Evolutionary conservation across 495 filamentous ascomycete species (phyloP), one percentile per base, ranked within the genome.

Genomic region (Penicillium taxi): DNA sequence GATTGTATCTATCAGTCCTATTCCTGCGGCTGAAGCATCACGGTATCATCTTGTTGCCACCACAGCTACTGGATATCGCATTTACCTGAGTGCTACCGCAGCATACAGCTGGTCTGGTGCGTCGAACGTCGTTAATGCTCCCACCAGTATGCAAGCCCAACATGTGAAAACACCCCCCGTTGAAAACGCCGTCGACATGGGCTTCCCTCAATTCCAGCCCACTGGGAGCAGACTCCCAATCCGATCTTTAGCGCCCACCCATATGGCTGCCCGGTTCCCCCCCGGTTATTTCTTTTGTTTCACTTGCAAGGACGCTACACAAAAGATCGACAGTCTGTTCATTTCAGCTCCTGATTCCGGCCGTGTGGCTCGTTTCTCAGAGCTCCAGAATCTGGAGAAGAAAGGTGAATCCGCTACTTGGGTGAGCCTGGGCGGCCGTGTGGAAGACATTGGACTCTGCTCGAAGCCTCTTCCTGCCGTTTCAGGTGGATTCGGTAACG

Each of bases 141-240:
- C 93, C 3, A 90, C 82, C 32, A 96, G 86, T 63, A 96, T 99
- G 88, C 89, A 95, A 55, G 78, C 96, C 14, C 84, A 93, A 45
- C 88, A 90, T 49, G 80, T 96, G 55, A 93, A 89, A 49, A 94
- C 95, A 37, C 93, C 91, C 6, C 90, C 91, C 0, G 50, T 69
- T 32, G 63, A 74, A 32, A 55, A 39, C 18, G 34, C 42, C n/a
- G 17, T 53, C 4, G 42, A 50, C 18, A 39, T 43, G 21, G 55
- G 23, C 9, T 47, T 44, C 36, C 47, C 53, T 42, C 45, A 52
- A 14, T 53, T 56, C 18, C 52, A 53, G 27, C 31, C 53, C 12
- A 41, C 55, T 9, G 31, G 50, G 14, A 53, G 56, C 13, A 65
- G 47, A 28, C 33, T 58, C 6, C 55, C 63, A 11, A 64, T 68